Base-by-base conservation (phyloP, 495 filamentous ascomycete species). In the Penicillium daleae region DNA sequence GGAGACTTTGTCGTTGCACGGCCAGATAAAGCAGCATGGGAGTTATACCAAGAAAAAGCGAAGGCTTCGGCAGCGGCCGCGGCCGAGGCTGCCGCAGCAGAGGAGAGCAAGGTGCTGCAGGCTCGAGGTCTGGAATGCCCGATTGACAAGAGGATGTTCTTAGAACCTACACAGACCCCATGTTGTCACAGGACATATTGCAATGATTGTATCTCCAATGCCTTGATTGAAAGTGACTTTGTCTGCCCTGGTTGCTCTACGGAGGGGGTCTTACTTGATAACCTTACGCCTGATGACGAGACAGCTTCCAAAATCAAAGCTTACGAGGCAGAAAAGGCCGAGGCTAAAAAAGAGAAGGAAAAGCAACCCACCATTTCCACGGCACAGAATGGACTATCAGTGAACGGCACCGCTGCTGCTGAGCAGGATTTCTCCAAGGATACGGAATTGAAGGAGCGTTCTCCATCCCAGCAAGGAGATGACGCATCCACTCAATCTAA, bases 121-220 rank as follows among this genome's bases (percentile, higher is more conserved):
- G 90, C 92, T 76, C 88, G 84, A 68, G 96, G 95, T 57, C 79
- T 99, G 68, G 88, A 93, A 76, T 99, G 95, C 83, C 82, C 92
- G 66, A 90, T 98, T 84, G 93, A 97, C 85, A 94, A 96, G 77
- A 92, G 89, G 75, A 87, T 97, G 82, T 97, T 97, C 80, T 85
- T 94, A 87, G 90, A 97, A 74, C 93, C 95, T 82, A 93, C 92
- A 82, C 94, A 97, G 85, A 98, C 94, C 66, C 96, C 95, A 62
- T 99, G 95, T 83, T 99, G 95, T 82, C 85, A 90, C 75, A 93
- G 89, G 83, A 97, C 93, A 74, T 98, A 94, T 85, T 99, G 95
- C 86, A 91, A 92, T 85, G 92, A 98, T 68, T 99, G 95, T 89
- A 97, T 98, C 76, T 93, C 93, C 68, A 96, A 93, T 86, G 89